phyloP scores from a whole-genome alignment of 805 yeast genomes.

The Diddensiella caesifluorescens region DNA sequence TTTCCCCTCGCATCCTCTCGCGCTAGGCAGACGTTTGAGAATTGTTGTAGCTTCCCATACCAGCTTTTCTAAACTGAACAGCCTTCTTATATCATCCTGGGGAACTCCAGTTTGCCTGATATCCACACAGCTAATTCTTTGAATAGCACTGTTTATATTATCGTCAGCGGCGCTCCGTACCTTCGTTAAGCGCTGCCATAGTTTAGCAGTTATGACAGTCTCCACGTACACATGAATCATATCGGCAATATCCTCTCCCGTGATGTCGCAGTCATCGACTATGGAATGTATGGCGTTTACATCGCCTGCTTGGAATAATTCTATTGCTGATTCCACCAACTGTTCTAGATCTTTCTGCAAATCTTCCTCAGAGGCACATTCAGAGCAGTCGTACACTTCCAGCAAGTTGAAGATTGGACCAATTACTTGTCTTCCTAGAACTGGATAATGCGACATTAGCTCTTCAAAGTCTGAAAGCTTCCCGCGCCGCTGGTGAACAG shows the following conservation, averaged over 20 bases:
- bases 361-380: constrained; percentile 28
- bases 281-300: constrained; percentile 22
- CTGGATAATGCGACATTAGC: constrained; percentile 38
- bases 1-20: constrained; percentile 27
- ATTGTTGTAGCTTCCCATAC: constrained; percentile 48
- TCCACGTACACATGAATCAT: constrained; percentile 69
- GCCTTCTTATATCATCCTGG: constrained; percentile 23
- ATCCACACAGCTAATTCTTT: constrained; percentile 32
- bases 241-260: constrained; percentile 38
- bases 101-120: constrained; percentile 42
- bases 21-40: constrained; percentile 41
- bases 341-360: constrained; percentile 30
- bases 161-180: constrained; percentile 27
- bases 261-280: constrained; percentile 24
- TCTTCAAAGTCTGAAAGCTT: constrained; percentile 32
- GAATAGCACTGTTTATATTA: constrained; percentile 22
- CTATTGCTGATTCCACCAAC: constrained; percentile 32
- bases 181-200: constrained; percentile 50
- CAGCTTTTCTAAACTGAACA: constrained; percentile 37
- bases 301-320: constrained; percentile 33
- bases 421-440: constrained; percentile 36
- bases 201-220: constrained; percentile 53
- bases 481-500: no score
- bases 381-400: constrained; percentile 35
- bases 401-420: constrained; percentile 38